These are phyloP conservation scores for Circinella umbellata DNA, from an alignment of 371 early-diverging fungal genomes.

Conservation along the genomic window DNA sequence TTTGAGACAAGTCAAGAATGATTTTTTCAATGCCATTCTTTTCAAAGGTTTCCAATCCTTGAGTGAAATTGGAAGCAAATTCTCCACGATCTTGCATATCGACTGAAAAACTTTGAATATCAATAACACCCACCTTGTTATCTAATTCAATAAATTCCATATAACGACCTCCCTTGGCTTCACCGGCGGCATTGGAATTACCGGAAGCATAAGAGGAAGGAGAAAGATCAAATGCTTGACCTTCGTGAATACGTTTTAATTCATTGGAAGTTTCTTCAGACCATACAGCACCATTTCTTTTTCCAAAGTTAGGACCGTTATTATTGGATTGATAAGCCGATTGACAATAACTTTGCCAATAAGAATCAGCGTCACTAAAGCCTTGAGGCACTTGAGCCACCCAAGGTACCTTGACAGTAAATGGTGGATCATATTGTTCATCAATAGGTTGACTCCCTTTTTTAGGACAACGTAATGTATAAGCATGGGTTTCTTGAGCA, in stretches of 20 bases:
- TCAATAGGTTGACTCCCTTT: conserved; percentile 40
- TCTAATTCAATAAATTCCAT: conserved; percentile 44
- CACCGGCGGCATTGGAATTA: conserved; percentile 32
- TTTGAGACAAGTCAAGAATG: conserved; percentile 51
- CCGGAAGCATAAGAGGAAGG: background rate
- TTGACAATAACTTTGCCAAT: conserved; percentile 50
- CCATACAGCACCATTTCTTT: conserved; percentile 21
- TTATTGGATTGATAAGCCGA: conserved; percentile 28
- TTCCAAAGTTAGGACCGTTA: conserved; percentile 5
- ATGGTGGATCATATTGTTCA: conserved; percentile 49
- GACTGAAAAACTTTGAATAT: conserved; percentile 56
- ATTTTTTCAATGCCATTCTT: conserved; percentile 47
- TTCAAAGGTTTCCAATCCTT: conserved; percentile 44
- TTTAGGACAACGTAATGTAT: conserved; percentile 51
- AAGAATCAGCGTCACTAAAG: conserved; percentile 39
- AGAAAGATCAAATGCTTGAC: conserved; percentile 34
- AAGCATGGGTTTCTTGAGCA: conserved; percentile 51
- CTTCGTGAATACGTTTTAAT: conserved; percentile 41
- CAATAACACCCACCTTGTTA: conserved; percentile 48
- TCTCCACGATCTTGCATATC: conserved; percentile 37
- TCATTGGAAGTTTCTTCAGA: conserved; percentile 30
- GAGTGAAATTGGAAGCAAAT: conserved; percentile 40
- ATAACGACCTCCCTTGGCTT: conserved; percentile 29
- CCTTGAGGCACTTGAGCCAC: conserved; percentile 48
- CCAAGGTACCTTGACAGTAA: conserved; percentile 58